Conservation (phyloP, 768 basidiomycete species). For the Rhizopogon vulgaris region DNA sequence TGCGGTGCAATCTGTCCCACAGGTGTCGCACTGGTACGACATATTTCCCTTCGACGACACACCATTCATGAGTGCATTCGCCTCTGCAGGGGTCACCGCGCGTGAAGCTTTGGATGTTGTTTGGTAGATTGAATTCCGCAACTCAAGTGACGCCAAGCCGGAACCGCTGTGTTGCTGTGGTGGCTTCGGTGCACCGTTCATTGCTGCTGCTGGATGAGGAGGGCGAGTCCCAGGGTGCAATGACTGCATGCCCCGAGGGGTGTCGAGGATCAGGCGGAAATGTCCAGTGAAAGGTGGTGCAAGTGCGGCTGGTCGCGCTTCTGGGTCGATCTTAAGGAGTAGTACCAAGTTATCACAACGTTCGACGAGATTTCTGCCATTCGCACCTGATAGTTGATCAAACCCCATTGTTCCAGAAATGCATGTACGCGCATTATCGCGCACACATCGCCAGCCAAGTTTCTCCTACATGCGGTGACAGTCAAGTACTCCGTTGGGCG, state of each 20-base stretch:
- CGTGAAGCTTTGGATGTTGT: slow-evolving; percentile 81
- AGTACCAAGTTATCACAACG: slow-evolving; percentile 1
- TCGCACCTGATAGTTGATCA: slow-evolving; percentile 95
- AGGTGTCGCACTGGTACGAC: slow-evolving; percentile 84
- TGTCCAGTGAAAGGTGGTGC: slow-evolving; percentile 98
- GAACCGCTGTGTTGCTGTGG: slow-evolving; percentile 20
- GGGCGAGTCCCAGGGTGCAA: slow-evolving; percentile 78
- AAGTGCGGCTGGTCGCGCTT: slow-evolving; percentile 87
- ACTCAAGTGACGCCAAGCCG: slow-evolving; percentile 76
- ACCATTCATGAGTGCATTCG: slow-evolving; percentile 54
- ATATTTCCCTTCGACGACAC: slow-evolving; percentile 39
- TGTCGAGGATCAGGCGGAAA: slow-evolving; percentile 96
- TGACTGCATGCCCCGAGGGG: slow-evolving; percentile 92
- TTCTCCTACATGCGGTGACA: slow-evolving; percentile 92
- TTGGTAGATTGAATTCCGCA: slow-evolving; percentile 84
- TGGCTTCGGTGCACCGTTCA: slow-evolving; percentile 43
- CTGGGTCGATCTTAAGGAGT: slow-evolving; percentile 81
- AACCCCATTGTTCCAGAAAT: slow-evolving; percentile 97
- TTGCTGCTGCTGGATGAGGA: slow-evolving; percentile 33
- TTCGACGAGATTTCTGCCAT: background rate
- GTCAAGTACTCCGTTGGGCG: slow-evolving; percentile 94
- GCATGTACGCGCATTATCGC: slow-evolving; percentile 99
- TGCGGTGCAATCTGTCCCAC: slow-evolving; percentile 87
- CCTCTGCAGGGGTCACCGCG: slow-evolving; percentile 61
- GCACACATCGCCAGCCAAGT: slow-evolving; percentile 96